Base-by-base conservation (phyloP, 257 asterid genomes). In the Craterostigma plantagineum region DNA sequence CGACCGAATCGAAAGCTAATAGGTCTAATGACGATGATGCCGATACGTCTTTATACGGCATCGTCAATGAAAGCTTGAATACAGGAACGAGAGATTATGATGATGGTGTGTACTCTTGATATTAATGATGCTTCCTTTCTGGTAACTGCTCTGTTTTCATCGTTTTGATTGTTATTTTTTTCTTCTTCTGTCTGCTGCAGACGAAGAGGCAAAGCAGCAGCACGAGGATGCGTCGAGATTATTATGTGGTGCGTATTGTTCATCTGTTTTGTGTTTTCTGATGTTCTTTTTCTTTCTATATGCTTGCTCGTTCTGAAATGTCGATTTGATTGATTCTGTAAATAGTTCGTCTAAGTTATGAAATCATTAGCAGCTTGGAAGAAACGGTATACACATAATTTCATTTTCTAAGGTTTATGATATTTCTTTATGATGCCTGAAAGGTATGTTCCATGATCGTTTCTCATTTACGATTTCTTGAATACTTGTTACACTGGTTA, bases 41-140 rank as follows among this genome's bases (percentile, higher is more conserved):
- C n/a, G 37, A 27, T 33, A 38, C 61, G 42, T 42, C 70, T 64
- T 69, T 71, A 46, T 40, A 58, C 42, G 57, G 58, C 35, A 45
- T 66, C 0, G 57, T 58, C 34, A 44, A 39, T 23, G 74, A 56
- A 37, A 57, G 70, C 59, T 50, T 66, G 61, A 47, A 45, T 43
- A 59, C 71, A 14, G 62, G 58, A 30, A 48, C 72, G 33, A 48
- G 46, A 17, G 56, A 46, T 38, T 60, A 48, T 18, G 52, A 49
- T 44, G 92, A 91, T 81, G 65, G 30, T 23, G 30, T 23, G 30
- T 23, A 23, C 30, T 37, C 7, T 55, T 13, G 54, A 44, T 47
- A 11, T 34, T n/a, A n/a, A n/a, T n/a, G n/a, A n/a, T n/a, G n/a
- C 15, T 10, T 49, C 13, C 10, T 43, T 33, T n/a, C n/a, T 37